Base-by-base conservation (phyloP, 108 stramenopile species). In the Skeletonema potamos region DNA sequence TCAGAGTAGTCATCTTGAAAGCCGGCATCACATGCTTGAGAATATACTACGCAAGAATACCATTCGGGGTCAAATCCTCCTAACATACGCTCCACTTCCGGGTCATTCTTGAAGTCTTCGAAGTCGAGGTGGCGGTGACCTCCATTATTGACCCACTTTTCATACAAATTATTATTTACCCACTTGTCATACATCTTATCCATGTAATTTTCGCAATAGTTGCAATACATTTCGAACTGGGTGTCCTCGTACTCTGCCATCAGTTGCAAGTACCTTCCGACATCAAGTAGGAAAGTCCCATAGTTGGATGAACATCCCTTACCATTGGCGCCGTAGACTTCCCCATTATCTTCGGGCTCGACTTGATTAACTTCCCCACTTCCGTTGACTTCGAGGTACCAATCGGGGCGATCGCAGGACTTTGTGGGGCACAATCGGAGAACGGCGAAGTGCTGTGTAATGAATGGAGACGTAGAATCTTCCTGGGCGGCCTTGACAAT, bases 341-440 rank as follows among this genome's bases (percentile, higher is more conserved):
- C 39, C n/a, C 39, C 39, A 41, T 41, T 41, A 41, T 41, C 39
- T 41, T 41, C 39, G n/a, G n/a, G n/a, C n/a, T n/a, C n/a, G n/a
- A n/a, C n/a, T 41, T n/a, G 39, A 10, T 0, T 10, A 15, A 4
- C 39, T 41, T 34, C 58, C 9, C n/a, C 58, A n/a, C 0, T 18
- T 51, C 22, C 22, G 6, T 51, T 6, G 1, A 15, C 39, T 2
- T 41, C 39, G 15, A 51, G 18, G 8, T 22, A 51, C 48, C 48
- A 51, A 6, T 51, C 22, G n/a, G 48, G 48, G 22, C 22, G 20
- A 24, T 67, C 81, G 64, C 94, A 95, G 0, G 83, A 73, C 22
- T 68, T 66, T 28, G 76, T 61, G 39, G 90, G 89, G 69, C 94
- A 95, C 48, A 95, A 83, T 15, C 94, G 92, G 54, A 95, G 85